phyloP scores from a whole-genome alignment of 1,139 yeast genomes.

The Kodamaea plutei region DNA sequence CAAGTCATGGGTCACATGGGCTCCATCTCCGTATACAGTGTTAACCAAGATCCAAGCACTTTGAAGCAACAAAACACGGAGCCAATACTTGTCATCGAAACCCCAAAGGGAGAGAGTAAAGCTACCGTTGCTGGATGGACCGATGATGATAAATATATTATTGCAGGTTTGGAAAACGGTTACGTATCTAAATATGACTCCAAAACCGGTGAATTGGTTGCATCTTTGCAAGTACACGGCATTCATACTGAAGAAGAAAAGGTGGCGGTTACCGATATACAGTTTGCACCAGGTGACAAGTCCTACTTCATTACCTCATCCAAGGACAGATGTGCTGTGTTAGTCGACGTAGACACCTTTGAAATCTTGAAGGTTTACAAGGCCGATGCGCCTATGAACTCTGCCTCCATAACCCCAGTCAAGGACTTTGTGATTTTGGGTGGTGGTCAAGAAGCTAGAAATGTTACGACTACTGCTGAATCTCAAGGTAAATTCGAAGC shows the following conservation, averaged over 20 bases:
- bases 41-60: conserved; percentile 40
- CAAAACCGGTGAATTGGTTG: conserved; percentile 64
- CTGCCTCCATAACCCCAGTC: conserved; percentile 89
- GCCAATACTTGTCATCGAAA: conserved; percentile 63
- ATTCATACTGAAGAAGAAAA: conserved; percentile 54
- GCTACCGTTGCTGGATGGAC: conserved; percentile 91
- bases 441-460: conserved; percentile 99
- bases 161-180: conserved; percentile 90
- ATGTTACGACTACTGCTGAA: conserved; percentile 93
- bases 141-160: conserved; percentile 64
- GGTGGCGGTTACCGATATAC: conserved; percentile 71
- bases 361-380: conserved; percentile 69
- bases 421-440: conserved; percentile 92
- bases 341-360: conserved; percentile 75
- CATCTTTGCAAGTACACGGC: conserved; percentile 60
- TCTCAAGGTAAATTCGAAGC: conserved; percentile 97
- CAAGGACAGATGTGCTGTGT: conserved; percentile 83
- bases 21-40: conserved; percentile 62
- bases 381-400: conserved; percentile 93
- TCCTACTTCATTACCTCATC: conserved; percentile 91
- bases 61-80: conserved; percentile 37
- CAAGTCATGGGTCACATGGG: conserved; percentile 92
- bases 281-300: conserved; percentile 74
- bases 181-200: conserved; percentile 76
- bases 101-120: conserved; percentile 58